These are phyloP conservation scores for Coccomyxa sp. DNA, from an alignment of 139 green algal species.

Conservation along the genomic window DNA sequence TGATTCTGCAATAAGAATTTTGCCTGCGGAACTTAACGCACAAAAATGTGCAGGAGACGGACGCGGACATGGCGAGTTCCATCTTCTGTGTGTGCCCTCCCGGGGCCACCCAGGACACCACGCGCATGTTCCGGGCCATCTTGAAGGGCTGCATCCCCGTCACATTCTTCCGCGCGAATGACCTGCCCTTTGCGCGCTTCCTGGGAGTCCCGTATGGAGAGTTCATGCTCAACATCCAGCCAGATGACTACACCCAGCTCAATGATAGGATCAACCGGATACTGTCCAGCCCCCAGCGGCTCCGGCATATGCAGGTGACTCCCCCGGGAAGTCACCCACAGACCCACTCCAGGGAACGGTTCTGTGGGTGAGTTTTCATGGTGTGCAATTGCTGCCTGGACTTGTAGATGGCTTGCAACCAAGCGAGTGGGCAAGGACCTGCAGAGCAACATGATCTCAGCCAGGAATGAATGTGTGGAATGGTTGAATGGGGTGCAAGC, in stretches of 20 bases:
- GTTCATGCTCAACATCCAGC: conserved; percentile 4
- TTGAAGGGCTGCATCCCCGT: conserved; percentile 6
- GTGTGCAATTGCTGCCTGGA: too few relatives aligned
- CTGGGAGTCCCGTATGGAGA: neutral
- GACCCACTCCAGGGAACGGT: too few relatives aligned
- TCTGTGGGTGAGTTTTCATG: too few relatives aligned
- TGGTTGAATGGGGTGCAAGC: too few relatives aligned
- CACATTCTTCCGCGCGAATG: conserved; percentile 1
- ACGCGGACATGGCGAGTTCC: neutral
- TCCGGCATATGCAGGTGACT: neutral
- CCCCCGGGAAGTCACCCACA: too few relatives aligned
- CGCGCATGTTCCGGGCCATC: neutral
- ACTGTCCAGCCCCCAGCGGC: neutral
- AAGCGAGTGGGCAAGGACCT: too few relatives aligned
- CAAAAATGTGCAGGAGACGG: neutral
- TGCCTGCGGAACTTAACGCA: too few relatives aligned
- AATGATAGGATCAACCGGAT: neutral
- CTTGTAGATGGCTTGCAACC: too few relatives aligned
- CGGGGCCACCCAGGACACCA: neutral
- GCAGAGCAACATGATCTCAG: too few relatives aligned
- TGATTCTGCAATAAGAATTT: too few relatives aligned
- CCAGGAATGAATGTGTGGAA: too few relatives aligned
- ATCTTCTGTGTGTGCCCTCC: neutral
- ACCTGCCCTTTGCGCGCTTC: neutral
- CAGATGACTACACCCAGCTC: neutral